phyloP scores from a whole-genome alignment of 495 filamentous ascomycete genomes.

The Elasticomyces elasticus region DNA sequence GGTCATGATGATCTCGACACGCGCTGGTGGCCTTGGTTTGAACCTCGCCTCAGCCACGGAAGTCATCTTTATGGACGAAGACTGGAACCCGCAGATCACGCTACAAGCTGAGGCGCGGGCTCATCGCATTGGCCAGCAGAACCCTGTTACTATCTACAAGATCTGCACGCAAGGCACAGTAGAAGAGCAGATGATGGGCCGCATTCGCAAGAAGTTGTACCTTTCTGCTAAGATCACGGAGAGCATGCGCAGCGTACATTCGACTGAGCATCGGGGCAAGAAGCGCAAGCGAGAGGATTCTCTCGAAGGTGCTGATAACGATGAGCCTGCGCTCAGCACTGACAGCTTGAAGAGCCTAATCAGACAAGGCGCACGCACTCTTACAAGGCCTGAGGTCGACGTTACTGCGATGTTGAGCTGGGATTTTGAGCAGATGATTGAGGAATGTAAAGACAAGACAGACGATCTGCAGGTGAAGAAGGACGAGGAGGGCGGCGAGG shows the following conservation, averaged over 20 bases:
- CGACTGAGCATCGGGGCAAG: constrained; percentile 14
- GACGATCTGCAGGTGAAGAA: constrained; percentile 33
- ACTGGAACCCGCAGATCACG: constrained; percentile 59
- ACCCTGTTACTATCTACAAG: constrained; percentile 49
- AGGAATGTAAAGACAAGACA: constrained; percentile 47
- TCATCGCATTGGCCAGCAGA: constrained; percentile 50
- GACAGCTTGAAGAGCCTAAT: constrained; percentile 48
- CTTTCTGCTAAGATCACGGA: constrained; percentile 54
- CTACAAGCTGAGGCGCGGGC: constrained; percentile 52
- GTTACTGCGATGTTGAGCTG: constrained; percentile 49
- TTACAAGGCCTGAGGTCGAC: constrained; percentile 45
- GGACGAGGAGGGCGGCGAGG: constrained; percentile 28
- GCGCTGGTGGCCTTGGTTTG: constrained; percentile 53
- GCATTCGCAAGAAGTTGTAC: constrained; percentile 59
- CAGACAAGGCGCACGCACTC: constrained; percentile 45
- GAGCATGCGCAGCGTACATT: constrained; percentile 46
- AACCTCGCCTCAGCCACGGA: constrained; percentile 52
- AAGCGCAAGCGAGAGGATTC: constrained; percentile 21
- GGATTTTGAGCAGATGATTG: constrained; percentile 46
- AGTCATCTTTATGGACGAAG: constrained; percentile 55
- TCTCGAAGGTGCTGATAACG: constrained; percentile 28
- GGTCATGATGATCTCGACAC: constrained; percentile 55
- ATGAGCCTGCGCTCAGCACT: constrained; percentile 43
- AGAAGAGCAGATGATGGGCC: constrained; percentile 53
- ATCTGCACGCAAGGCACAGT: constrained; percentile 51